Conservation (phyloP, 164 flowering plant genomes). For the Kingdonia uniflora region DNA sequence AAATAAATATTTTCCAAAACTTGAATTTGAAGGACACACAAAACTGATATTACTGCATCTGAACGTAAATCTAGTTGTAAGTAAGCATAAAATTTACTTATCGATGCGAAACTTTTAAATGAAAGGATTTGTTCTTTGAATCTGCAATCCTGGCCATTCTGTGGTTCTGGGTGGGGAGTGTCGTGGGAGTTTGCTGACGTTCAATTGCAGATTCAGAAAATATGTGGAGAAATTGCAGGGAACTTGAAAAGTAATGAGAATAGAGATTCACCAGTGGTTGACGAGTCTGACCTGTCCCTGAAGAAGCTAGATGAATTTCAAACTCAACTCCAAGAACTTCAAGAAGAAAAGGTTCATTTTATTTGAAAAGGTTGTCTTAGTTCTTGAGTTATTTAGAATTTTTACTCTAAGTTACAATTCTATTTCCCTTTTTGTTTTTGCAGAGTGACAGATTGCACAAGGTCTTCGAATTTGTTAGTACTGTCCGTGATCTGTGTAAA, state of each 20-base stretch:
- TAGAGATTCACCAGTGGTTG: slow-evolving; percentile 38
- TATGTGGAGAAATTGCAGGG: slow-evolving; percentile 82
- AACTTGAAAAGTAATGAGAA: slow-evolving; percentile 29
- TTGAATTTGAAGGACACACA: too few species aligned
- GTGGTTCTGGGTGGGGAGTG: too few species aligned
- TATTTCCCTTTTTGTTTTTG: slow-evolving; percentile 6
- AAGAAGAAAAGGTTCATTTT: slow-evolving; percentile 72
- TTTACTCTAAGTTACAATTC: not conserved
- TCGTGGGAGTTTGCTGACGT: slow-evolving; percentile 58
- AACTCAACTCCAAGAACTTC: slow-evolving; percentile 77
- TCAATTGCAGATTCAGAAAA: slow-evolving; percentile 70
- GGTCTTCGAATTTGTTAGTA: slow-evolving; percentile 48
- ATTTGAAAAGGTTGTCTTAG: not conserved
- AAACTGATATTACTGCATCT: too few species aligned
- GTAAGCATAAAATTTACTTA: too few species aligned
- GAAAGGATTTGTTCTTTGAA: too few species aligned
- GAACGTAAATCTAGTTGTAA: too few species aligned
- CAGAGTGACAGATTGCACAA: slow-evolving; percentile 90
- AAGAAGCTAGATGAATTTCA: slow-evolving; percentile 79
- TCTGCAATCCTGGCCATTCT: too few species aligned
- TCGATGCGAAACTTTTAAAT: too few species aligned
- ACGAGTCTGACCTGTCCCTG: slow-evolving; percentile 69
- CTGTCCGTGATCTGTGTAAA: slow-evolving; percentile 43
- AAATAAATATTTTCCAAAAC: too few species aligned
- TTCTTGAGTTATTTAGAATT: not conserved